Evolutionary conservation across 805 yeast species (phyloP).

Genomic region (Tetrapisispora phaffii): DNA sequence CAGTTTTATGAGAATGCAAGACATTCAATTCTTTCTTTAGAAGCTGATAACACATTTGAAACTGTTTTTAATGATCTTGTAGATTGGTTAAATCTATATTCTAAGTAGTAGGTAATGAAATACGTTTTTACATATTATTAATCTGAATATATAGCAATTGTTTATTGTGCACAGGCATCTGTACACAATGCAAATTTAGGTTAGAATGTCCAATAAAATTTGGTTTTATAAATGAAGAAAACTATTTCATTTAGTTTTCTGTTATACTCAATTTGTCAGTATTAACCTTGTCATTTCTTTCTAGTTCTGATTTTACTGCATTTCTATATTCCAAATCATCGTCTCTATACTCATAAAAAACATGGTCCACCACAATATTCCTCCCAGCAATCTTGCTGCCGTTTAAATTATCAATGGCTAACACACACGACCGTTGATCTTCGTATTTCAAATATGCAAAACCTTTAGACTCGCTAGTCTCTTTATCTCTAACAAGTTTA

Average conservation of each 20-base stretch:
- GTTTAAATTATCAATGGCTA: constrained; percentile 84
- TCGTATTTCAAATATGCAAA: constrained; percentile 78
- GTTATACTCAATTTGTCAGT: neutral
- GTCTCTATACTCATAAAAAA: constrained; percentile 45
- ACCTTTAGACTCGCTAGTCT: constrained; percentile 58
- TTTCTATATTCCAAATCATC: constrained; percentile 42
- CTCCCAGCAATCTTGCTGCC: constrained; percentile 50
- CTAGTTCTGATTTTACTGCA: constrained; percentile 26
- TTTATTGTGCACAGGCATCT: no score
- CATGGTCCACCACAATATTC: constrained; percentile 58
- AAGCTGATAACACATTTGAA: constrained; percentile 34
- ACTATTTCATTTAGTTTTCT: neutral
- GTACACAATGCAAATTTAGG: no score
- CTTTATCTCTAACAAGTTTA: constrained; percentile 55
- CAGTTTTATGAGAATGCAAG: constrained; percentile 19
- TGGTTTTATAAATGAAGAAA: no score
- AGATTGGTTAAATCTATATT: constrained; percentile 30
- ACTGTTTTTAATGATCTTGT: constrained; percentile 31
- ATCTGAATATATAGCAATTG: no score
- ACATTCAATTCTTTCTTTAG: constrained; percentile 40
- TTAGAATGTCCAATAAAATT: no score
- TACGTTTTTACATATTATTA: no score
- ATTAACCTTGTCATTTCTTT: neutral
- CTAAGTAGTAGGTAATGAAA: neutral
- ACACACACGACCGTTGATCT: constrained; percentile 64